Evolutionary conservation across 768 basidiomycete species (phyloP), one percentile per base, ranked within the genome.

Genomic region (Chalciporus pseudorubinellus): DNA sequence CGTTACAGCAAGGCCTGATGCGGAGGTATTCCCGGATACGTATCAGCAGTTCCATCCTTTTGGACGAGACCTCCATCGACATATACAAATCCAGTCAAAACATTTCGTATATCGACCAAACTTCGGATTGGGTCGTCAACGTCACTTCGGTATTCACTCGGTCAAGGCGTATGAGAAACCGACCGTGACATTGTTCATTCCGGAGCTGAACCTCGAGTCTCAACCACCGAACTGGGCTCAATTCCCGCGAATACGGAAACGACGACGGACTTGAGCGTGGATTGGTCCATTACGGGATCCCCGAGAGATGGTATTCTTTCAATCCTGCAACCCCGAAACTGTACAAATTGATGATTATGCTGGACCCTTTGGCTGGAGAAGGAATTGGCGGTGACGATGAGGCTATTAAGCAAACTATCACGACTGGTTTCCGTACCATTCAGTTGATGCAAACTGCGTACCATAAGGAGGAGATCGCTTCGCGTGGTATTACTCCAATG

Each of bases 21-120:
- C 74, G 7, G 80, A 82, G 58, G 51, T 53, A 18, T 73, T 79
- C 38, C 73, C 77, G 12, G 62, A 59, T 10, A 66, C 62, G 29
- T 42, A 39, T 51, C 14, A 57, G 49, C 28, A 63, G 64, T 33
- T 54, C 70, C 4, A 50, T 81, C 6, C n/a, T n/a, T n/a, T n/a
- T n/a, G n/a, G n/a, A n/a, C n/a, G n/a, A n/a, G n/a, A n/a, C n/a
- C 76, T 78, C 78, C 3, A 61, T 81, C 56, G 81, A 83, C 55
- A 80, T 83, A 48, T 77, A 75, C 61, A 82, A 81, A 77, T n/a
- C n/a, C n/a, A n/a, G n/a, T n/a, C n/a, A n/a, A n/a, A 72, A 74
- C 19, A 73, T 74, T 41, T 72, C 77, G 7, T 66, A 72, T 3
- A 58, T 72, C 1, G 66, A 76, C 54, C 71, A 81, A 58, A 68